These are phyloP conservation scores for Mercurialis annua DNA, from an alignment of 345 rosid genomes.

Conservation along the genomic window DNA sequence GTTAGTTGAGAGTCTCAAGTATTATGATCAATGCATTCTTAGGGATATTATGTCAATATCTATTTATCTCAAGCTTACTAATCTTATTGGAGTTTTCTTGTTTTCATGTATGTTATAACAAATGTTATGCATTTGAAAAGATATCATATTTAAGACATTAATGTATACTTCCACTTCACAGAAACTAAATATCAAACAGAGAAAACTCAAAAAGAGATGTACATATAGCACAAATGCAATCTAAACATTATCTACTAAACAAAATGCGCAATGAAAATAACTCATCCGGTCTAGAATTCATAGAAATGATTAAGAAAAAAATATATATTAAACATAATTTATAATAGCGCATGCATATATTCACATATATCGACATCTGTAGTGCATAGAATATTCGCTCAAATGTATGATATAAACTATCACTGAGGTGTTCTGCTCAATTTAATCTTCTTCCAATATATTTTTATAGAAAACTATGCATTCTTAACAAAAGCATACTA, in stretches of 20 bases:
- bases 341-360: neutral
- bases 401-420: neutral
- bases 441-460: conserved; percentile 1
- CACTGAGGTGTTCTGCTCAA: neutral
- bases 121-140: neutral
- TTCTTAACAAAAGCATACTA: conserved; percentile 14
- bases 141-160: neutral
- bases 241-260: neutral
- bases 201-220: neutral
- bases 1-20: neutral
- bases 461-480: conserved; percentile 3
- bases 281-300: no score
- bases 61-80: neutral
- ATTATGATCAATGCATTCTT: neutral
- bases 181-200: neutral
- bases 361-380: neutral
- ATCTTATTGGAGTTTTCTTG: neutral
- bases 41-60: neutral
- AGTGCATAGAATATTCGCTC: neutral
- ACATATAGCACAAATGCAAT: neutral
- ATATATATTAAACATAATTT: neutral
- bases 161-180: neutral
- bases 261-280: neutral
- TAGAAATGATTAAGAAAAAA: neutral
- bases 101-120: neutral